phyloP scores from a whole-genome alignment of 345 rosid genomes.

The Boechera retrofracta region DNA sequence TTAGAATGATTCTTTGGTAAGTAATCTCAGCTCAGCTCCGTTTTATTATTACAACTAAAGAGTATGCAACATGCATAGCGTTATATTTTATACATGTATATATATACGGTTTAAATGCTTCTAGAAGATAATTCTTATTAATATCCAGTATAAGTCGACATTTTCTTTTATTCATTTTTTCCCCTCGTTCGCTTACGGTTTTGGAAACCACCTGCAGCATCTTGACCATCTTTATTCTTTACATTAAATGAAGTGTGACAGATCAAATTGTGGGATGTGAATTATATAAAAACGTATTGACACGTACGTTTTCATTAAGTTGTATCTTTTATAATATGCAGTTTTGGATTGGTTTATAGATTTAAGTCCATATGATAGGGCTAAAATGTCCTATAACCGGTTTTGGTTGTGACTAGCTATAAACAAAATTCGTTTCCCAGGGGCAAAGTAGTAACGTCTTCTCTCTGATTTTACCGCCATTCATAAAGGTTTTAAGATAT shows the following conservation, averaged over 20 bases:
- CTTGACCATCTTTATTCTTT: conserved; percentile 2
- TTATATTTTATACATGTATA: conserved; percentile 21
- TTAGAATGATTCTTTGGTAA: background rate
- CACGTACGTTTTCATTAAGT: background rate
- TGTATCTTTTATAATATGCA: background rate
- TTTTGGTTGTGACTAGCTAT: too few species aligned
- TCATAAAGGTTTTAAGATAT: conserved; percentile 9
- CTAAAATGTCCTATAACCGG: background rate
- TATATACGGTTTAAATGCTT: background rate
- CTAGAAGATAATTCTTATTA: conserved; percentile 15
- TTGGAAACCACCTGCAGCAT: conserved; percentile 38
- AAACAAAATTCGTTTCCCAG: background rate
- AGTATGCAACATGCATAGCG: conserved; percentile 33
- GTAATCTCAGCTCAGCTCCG: background rate
- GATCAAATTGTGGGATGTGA: background rate
- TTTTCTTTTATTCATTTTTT: background rate
- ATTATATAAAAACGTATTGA: background rate
- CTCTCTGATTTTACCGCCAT: conserved; percentile 6
- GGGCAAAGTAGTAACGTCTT: conserved; percentile 8
- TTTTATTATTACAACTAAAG: conserved; percentile 22
- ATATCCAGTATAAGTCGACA: background rate
- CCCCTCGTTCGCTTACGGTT: conserved; percentile 32
- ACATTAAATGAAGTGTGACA: conserved; percentile 36
- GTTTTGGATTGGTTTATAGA: background rate
- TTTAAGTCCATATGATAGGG: background rate